Evolutionary conservation across 164 flowering plant genomes (phyloP), one percentile per base, ranked within the genome.

Genomic region (Vitis riparia): DNA sequence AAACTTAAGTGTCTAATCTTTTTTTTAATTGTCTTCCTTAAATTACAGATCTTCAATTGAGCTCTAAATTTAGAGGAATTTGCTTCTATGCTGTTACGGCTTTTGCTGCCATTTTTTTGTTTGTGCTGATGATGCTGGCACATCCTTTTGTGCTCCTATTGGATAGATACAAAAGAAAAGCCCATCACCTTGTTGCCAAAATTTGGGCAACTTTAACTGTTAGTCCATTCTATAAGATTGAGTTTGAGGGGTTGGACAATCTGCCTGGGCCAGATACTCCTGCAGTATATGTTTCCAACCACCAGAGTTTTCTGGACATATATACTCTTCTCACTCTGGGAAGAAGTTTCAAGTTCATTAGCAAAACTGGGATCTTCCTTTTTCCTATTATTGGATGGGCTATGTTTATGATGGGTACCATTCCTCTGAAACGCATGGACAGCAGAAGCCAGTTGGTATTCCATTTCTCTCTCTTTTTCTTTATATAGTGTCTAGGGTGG

Each of bases 301-400:
- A 95, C 76, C 97, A 90, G 79, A 91, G 98, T 67, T 93, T 91
- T 78, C 70, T 95, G 51, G 99, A 95, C 81, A 93, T 88, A 68
- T 91, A 85, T 68, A 79, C 95, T 19, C 89, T 95, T 76, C 85
- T 95, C 51, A 87, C 85, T 67, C 89, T 95, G 48, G 97, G 97
- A 5, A 87, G 93, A 81, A 83, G 80, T 82, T 93, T 95, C 79
- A 95, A 93, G 82, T 90, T 95, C 77, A 91, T 95, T 23, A 95
- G 98, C 89, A 95, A 93, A 83, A 93, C 92, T 17, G 73, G 76
- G 1, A 87, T 95, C 75, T 95, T 95, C 75, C 73, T 91, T 27
- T 79, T 77, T 71, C 99, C 99, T 12, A 59, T 95, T 55, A 80
- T 93, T 69, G 99, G 99, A 9, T 95, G 98, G 98, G 98, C 99